Conservation (phyloP, 495 filamentous ascomycete genomes). For the Endocarpon pusillum region DNA sequence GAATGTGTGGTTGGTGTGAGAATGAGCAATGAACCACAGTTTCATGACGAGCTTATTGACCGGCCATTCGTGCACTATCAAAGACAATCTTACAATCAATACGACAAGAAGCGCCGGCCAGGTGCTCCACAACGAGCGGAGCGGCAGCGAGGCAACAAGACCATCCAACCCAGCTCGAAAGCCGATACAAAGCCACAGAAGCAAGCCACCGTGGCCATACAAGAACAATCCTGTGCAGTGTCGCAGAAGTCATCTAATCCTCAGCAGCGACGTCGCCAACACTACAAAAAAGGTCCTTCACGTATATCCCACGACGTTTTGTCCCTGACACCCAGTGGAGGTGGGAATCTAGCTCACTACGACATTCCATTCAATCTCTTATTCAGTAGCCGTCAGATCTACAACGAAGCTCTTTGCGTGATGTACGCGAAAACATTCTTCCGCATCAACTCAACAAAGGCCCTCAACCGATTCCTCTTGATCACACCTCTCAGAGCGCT, state of each 20-base stretch:
- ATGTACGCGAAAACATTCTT: slow-evolving; percentile 14
- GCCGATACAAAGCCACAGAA: neutral
- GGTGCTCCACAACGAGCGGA: too few species aligned
- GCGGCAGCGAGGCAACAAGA: too few species aligned
- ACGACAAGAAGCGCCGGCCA: too few species aligned
- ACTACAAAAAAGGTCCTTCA: neutral
- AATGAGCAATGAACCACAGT: too few species aligned
- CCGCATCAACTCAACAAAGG: slow-evolving; percentile 8
- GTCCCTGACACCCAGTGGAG: too few species aligned
- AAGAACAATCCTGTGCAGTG: too few species aligned
- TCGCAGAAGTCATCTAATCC: too few species aligned
- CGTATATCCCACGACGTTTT: neutral
- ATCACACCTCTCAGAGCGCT: slow-evolving; percentile 4
- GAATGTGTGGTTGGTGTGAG: neutral
- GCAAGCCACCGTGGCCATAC: neutral
- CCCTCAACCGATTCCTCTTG: slow-evolving; percentile 7
- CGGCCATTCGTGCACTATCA: too few species aligned
- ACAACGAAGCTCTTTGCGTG: slow-evolving; percentile 8
- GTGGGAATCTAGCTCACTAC: too few species aligned
- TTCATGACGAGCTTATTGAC: too few species aligned
- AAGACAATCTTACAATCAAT: too few species aligned
- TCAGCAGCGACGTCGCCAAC: slow-evolving; percentile 6
- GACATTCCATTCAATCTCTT: slow-evolving; percentile 6
- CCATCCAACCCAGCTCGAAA: neutral
- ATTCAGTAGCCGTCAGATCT: slow-evolving; percentile 7